phyloP scores from a whole-genome alignment of 2,329 filamentous ascomycete species.

The Plectosphaerella plurivora region DNA sequence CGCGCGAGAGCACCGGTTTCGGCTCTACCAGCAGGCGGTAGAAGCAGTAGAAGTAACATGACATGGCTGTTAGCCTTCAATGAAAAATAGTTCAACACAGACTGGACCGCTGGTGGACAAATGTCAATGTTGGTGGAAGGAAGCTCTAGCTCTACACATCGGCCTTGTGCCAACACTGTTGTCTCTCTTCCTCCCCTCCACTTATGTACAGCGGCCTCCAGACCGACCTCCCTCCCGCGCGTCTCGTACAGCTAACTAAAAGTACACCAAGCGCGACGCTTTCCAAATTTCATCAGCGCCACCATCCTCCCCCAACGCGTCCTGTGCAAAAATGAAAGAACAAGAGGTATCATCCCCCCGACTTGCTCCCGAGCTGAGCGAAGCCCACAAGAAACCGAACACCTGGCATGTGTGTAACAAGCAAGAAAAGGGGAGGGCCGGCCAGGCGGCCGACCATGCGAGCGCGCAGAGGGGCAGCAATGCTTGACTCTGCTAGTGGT shows the following conservation, averaged over 20 bases:
- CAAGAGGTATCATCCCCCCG: conserved; percentile 13
- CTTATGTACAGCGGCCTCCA: conserved; percentile 11
- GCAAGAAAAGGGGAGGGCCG: no score
- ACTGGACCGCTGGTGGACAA: background rate
- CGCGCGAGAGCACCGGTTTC: conserved; percentile 66
- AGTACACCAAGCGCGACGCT: conserved; percentile 10
- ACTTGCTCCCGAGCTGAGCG: background rate
- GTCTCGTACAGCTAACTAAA: conserved; percentile 11
- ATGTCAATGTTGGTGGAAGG: background rate
- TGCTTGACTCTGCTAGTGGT: conserved; percentile 29
- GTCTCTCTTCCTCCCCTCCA: background rate
- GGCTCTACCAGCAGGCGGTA: conserved; percentile 62
- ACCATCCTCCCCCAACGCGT: background rate
- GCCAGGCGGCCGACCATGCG: no score
- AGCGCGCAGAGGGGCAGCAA: no score
- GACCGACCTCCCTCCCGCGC: conserved; percentile 4
- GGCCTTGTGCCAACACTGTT: background rate
- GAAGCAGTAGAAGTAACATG: background rate
- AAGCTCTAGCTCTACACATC: conserved; percentile 11
- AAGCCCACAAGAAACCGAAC: background rate
- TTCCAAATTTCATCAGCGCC: conserved; percentile 8
- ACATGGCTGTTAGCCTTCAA: no score
- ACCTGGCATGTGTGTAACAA: no score
- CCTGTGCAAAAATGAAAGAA: background rate
- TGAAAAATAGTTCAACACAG: background rate